Evolutionary conservation across 1,139 yeast species (phyloP).

Genomic region (Ogataea hybrid): DNA sequence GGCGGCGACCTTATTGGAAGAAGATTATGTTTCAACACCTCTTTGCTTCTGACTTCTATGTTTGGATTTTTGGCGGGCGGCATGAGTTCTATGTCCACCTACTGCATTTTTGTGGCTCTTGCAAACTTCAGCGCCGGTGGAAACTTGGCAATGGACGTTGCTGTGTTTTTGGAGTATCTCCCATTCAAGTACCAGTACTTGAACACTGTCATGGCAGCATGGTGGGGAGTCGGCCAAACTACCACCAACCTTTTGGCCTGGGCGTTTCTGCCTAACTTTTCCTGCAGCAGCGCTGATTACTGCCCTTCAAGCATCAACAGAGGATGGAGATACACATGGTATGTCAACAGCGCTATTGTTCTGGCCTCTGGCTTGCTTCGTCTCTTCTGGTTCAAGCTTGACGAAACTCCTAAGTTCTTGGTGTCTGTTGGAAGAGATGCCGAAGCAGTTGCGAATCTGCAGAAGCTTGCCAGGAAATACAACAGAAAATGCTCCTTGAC

Average conservation of each 20-base stretch:
- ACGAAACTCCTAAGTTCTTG: slow-evolving; percentile 55
- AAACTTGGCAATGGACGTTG: slow-evolving; percentile 54
- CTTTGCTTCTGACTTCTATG: slow-evolving; percentile 46
- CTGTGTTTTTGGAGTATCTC: slow-evolving; percentile 53
- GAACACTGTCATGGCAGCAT: slow-evolving; percentile 50
- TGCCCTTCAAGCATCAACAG: slow-evolving; percentile 47
- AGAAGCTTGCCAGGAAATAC: slow-evolving; percentile 39
- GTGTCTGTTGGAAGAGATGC: slow-evolving; percentile 49
- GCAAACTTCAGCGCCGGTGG: slow-evolving; percentile 52
- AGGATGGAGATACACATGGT: slow-evolving; percentile 59
- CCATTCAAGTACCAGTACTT: slow-evolving; percentile 52
- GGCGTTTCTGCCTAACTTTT: slow-evolving; percentile 49
- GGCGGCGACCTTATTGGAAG: slow-evolving; percentile 57
- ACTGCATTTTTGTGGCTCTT: slow-evolving; percentile 45
- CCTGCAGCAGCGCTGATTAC: slow-evolving; percentile 38
- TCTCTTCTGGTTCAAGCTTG: slow-evolving; percentile 43
- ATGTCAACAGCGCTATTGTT: slow-evolving; percentile 49
- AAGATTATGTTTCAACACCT: slow-evolving; percentile 49
- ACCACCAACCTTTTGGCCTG: slow-evolving; percentile 49
- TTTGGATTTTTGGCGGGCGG: slow-evolving; percentile 54
- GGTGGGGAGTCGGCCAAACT: slow-evolving; percentile 62
- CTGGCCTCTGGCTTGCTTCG: slow-evolving; percentile 45
- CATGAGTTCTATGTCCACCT: slow-evolving; percentile 37
- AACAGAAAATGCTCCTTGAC: slow-evolving; percentile 41
- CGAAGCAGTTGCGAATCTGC: slow-evolving; percentile 41